These are phyloP conservation scores for Mycena sanguinolenta DNA, from an alignment of 768 basidiomycete species.

Conservation along the genomic window DNA sequence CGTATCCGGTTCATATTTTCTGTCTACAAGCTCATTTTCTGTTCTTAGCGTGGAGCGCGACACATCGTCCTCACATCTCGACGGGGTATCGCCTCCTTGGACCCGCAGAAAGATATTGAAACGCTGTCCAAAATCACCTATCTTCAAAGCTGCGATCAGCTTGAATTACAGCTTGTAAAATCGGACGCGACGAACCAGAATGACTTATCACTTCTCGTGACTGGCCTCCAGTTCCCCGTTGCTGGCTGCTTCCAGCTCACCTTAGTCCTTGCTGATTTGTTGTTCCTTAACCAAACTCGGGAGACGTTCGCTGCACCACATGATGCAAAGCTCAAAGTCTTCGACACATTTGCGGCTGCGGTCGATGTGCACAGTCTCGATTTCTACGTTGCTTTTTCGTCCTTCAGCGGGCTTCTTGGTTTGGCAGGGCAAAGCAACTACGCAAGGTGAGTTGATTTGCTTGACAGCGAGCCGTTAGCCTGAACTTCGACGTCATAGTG, in stretches of 20 bases:
- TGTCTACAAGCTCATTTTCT: no score
- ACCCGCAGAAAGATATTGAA: constrained; percentile 1
- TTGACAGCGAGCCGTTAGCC: no score
- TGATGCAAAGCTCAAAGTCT: constrained; percentile 8
- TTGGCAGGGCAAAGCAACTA: no score
- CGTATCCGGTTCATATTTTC: background rate
- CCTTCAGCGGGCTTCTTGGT: constrained; percentile 19
- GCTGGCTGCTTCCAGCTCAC: no score
- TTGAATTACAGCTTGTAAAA: background rate
- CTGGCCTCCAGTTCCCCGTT: background rate
- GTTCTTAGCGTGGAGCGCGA: constrained; percentile 11
- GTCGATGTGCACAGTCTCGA: constrained; percentile 14
- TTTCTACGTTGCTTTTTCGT: constrained; percentile 18
- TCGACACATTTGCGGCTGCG: constrained; percentile 5
- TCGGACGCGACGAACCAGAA: constrained; percentile 18
- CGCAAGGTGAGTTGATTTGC: constrained; percentile 6
- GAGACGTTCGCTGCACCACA: background rate
- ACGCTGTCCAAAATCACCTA: constrained; percentile 13
- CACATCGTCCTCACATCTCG: constrained; percentile 19
- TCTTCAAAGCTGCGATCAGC: background rate
- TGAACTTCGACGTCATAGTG: constrained; percentile 2
- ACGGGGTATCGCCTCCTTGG: constrained; percentile 4
- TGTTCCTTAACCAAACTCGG: constrained; percentile 12
- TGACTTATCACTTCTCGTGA: background rate
- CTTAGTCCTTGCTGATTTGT: constrained; percentile 9